These are phyloP conservation scores for Fraxinus cuspidata DNA, from an alignment of 257 asterid species.

Conservation along the genomic window DNA sequence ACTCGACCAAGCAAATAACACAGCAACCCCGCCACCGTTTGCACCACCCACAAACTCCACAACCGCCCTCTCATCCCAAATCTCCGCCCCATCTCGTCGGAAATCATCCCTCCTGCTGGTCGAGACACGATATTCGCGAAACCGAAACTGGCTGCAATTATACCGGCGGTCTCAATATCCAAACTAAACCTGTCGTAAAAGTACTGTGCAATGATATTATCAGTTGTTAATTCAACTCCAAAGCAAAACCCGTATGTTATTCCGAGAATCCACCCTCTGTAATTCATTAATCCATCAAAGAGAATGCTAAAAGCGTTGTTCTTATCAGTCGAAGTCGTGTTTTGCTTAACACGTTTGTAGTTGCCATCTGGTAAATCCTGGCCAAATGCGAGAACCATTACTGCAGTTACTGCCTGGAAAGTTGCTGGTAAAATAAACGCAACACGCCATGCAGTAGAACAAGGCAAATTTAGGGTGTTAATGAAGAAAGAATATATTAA, in stretches of 20 bases:
- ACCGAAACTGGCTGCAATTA: conserved; percentile 61
- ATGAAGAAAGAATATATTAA: conserved; percentile 31
- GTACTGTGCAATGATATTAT: conserved; percentile 54
- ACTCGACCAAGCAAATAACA: conserved; percentile 45
- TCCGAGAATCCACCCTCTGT: conserved; percentile 59
- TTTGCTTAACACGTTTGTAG: background rate
- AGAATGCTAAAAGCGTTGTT: conserved; percentile 22
- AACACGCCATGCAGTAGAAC: conserved; percentile 50
- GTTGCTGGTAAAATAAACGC: conserved; percentile 47
- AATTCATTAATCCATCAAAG: conserved; percentile 42
- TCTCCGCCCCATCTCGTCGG: conserved; percentile 57
- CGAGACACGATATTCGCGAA: conserved; percentile 52
- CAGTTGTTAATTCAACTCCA: conserved; percentile 59
- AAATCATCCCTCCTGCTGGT: conserved; percentile 56
- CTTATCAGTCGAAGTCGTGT: background rate
- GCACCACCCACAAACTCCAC: conserved; percentile 64
- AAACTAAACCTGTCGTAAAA: conserved; percentile 51
- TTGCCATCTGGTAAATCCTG: conserved; percentile 54
- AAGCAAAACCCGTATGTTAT: conserved; percentile 47
- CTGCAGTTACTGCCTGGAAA: conserved; percentile 38
- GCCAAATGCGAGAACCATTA: conserved; percentile 45
- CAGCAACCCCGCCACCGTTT: conserved; percentile 49
- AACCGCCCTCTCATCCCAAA: conserved; percentile 67
- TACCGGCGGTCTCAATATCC: conserved; percentile 46
- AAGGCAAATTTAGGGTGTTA: background rate